Percentiles rank a stretch among this genome's conserved stretches.
These are phyloP conservation scores for Cercospora beticola DNA, from an alignment of 2,329 filamentous ascomycete genomes.

Conservation along the genomic window DNA sequence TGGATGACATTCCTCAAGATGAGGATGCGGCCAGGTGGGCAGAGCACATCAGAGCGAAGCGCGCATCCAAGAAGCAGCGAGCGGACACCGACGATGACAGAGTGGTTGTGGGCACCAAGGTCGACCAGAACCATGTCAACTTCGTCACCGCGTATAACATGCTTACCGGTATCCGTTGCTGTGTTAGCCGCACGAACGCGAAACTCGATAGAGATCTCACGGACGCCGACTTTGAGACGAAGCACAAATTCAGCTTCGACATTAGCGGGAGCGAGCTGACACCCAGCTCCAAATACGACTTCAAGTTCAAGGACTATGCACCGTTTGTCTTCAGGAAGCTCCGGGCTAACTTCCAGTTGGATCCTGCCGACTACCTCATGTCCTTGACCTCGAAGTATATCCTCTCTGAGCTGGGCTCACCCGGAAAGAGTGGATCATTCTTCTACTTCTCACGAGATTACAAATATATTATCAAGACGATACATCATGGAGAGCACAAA, in stretches of 20 bases:
- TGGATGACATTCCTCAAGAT: slow-evolving; percentile 81
- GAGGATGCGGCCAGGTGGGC: slow-evolving; percentile 91
- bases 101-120: slow-evolving; percentile 93
- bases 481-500: slow-evolving; percentile 92
- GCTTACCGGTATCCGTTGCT: slow-evolving; percentile 97
- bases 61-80: slow-evolving; percentile 79
- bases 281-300: slow-evolving; percentile 97
- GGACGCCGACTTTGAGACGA: slow-evolving; percentile 86
- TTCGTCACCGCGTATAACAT: slow-evolving; percentile 99
- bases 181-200: slow-evolving; percentile 92
- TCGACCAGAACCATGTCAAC: slow-evolving; percentile 89
- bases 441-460: slow-evolving; percentile 99
- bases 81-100: slow-evolving; percentile 88
- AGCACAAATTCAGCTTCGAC: slow-evolving; percentile 98
- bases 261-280: slow-evolving; percentile 97
- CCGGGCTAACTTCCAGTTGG: slow-evolving; percentile 80
- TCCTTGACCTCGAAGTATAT: slow-evolving; percentile 99
- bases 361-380: slow-evolving; percentile 97
- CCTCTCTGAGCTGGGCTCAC: slow-evolving; percentile 91
- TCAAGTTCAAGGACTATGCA: slow-evolving; percentile 99
- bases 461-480: slow-evolving; percentile 99
- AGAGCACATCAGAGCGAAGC: slow-evolving; percentile 86
- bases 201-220: slow-evolving; percentile 91
- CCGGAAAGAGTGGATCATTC: slow-evolving; percentile 97
- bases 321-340: slow-evolving; percentile 98